These are phyloP conservation scores for Populus deltoides DNA, from an alignment of 345 rosid genomes.

Conservation along the genomic window DNA sequence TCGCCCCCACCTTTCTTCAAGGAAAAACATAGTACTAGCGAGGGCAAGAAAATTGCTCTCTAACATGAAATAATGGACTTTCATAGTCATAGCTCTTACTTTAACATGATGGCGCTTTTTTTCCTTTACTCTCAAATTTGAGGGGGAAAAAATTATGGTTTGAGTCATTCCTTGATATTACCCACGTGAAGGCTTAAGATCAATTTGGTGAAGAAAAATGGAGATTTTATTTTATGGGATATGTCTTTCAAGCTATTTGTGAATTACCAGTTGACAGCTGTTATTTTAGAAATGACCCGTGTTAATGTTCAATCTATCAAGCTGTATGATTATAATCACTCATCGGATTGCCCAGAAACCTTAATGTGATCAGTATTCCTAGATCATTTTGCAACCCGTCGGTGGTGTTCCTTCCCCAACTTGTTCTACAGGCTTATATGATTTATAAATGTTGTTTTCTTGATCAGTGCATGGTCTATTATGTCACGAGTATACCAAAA, in stretches of 20 bases:
- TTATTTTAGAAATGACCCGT: background rate
- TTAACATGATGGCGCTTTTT: too few species aligned
- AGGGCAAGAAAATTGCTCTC: too few species aligned
- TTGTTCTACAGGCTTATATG: background rate
- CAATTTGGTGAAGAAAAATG: background rate
- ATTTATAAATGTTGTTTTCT: background rate
- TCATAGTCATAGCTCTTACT: too few species aligned
- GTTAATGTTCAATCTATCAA: background rate
- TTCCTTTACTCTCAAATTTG: too few species aligned
- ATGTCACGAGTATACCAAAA: background rate
- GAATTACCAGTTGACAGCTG: background rate
- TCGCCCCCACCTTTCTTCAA: too few species aligned
- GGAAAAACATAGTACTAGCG: too few species aligned
- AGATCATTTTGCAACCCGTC: background rate
- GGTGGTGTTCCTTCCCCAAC: background rate
- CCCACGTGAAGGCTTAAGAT: background rate
- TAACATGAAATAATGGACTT: too few species aligned
- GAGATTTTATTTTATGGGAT: background rate
- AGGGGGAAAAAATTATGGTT: background rate
- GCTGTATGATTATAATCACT: background rate
- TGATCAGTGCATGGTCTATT: background rate
- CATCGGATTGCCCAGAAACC: background rate
- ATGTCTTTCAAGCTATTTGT: background rate
- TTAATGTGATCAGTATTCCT: background rate
- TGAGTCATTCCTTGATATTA: background rate